Conservation (phyloP, 2,329 filamentous ascomycete genomes). For the Ophiostoma sp. region DNA sequence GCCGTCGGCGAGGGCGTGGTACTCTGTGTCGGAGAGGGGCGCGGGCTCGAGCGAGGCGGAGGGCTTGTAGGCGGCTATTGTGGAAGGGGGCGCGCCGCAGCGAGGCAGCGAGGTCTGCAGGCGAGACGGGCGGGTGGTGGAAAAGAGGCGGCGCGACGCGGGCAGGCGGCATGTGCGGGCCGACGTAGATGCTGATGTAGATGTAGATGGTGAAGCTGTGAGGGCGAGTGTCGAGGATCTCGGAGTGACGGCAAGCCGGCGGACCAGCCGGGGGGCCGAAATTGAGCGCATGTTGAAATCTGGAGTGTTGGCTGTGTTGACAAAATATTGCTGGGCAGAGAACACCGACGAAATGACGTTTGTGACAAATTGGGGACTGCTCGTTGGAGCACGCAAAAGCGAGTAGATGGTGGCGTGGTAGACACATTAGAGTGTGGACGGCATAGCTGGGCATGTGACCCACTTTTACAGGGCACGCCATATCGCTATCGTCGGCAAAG, state of each 20-base stretch:
- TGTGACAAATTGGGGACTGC: background rate
- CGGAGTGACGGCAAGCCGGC: conserved; percentile 12
- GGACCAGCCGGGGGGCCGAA: conserved; percentile 11
- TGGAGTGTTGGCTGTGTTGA: background rate
- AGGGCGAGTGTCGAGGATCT: background rate
- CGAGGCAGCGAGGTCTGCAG: background rate
- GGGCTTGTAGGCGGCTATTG: conserved; percentile 31
- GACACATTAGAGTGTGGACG: background rate
- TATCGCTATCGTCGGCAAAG: background rate
- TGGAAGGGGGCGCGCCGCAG: background rate
- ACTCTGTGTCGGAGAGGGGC: conserved; percentile 60
- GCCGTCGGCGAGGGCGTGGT: conserved; percentile 69
- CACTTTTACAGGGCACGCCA: background rate
- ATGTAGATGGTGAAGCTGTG: background rate
- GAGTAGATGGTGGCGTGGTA: background rate
- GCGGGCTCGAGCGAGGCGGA: conserved; percentile 30
- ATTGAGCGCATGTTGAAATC: background rate
- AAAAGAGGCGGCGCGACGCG: conserved; percentile 2
- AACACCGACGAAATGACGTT: background rate
- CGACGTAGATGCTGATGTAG: background rate
- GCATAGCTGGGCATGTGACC: background rate
- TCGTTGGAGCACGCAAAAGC: background rate
- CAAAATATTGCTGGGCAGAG: background rate
- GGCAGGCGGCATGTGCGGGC: background rate
- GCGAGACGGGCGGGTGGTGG: background rate